Evolutionary conservation across 805 yeast species (phyloP).

Genomic region (Sporopachydermia quercuum): DNA sequence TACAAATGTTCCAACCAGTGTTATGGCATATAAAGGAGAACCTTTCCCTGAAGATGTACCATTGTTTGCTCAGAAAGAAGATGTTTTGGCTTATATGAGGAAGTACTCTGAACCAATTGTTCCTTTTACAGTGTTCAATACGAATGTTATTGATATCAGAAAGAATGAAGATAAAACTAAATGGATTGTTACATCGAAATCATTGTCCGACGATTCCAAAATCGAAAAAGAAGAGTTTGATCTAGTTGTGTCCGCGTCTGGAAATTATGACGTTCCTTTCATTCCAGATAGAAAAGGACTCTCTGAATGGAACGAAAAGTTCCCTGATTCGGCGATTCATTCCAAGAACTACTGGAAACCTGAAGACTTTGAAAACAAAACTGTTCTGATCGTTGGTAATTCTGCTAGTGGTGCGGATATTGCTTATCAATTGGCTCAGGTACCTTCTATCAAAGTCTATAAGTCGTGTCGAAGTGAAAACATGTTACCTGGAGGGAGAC

Average conservation of each 20-base stretch:
- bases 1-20: slow-evolving; percentile 47
- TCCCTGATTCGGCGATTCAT: slow-evolving; percentile 38
- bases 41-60: slow-evolving; percentile 34
- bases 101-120: slow-evolving; percentile 34
- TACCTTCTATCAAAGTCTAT: slow-evolving; percentile 25
- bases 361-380: slow-evolving; percentile 22
- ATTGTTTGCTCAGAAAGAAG: slow-evolving; percentile 42
- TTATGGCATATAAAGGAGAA: slow-evolving; percentile 50
- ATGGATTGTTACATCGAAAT: slow-evolving; percentile 30
- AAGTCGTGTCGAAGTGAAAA: slow-evolving; percentile 33
- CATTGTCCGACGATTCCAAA: slow-evolving; percentile 16
- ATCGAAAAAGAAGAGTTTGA: slow-evolving; percentile 30
- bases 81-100: slow-evolving; percentile 47
- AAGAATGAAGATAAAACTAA: slow-evolving; percentile 13
- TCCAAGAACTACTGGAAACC: slow-evolving; percentile 40
- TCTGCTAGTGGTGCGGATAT: slow-evolving; percentile 69
- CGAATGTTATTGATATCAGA: slow-evolving; percentile 31
- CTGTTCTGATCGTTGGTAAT: slow-evolving; percentile 56
- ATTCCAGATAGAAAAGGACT: slow-evolving; percentile 44
- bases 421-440: slow-evolving; percentile 40
- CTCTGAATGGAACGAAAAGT: slow-evolving; percentile 26
- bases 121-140: slow-evolving; percentile 26
- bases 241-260: slow-evolving; percentile 48
- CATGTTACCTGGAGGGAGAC: slow-evolving; percentile 18
- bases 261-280: slow-evolving; percentile 48